Evolutionary conservation across 352 stramenopile genomes (phyloP).

Genomic region (Globisporangium echinulatum): DNA sequence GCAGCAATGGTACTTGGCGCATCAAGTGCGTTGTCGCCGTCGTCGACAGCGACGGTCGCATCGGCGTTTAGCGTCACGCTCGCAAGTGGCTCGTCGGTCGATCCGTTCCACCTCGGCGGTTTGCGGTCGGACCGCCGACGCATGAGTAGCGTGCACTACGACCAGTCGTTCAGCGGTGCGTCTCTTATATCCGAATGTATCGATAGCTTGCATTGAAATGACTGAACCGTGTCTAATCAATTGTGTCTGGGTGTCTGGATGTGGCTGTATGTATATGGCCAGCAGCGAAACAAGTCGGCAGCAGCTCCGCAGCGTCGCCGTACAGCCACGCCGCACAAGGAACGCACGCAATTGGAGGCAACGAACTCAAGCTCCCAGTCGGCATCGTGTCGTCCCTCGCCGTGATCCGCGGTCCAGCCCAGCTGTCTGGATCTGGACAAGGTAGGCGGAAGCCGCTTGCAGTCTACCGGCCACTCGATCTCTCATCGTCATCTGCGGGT

Average conservation of each 20-base stretch:
- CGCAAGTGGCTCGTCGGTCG: constrained; percentile 14
- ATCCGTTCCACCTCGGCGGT: constrained; percentile 30
- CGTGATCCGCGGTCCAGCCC: constrained; percentile 27
- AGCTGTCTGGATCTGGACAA: constrained; percentile 17
- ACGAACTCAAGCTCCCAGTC: constrained; percentile 20
- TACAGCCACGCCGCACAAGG: background rate
- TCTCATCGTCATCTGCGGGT: background rate
- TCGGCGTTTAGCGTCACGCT: constrained; percentile 29
- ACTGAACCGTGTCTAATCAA: background rate
- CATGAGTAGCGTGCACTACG: constrained; percentile 51
- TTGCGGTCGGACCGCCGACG: constrained; percentile 38
- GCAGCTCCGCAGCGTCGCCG: background rate
- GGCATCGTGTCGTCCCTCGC: constrained; percentile 42
- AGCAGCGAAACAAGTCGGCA: background rate
- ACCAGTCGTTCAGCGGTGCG: constrained; percentile 32
- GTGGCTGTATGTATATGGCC: too few relatives aligned
- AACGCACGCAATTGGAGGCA: background rate
- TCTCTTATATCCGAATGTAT: background rate
- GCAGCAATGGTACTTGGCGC: constrained; percentile 9
- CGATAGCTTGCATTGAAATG: background rate
- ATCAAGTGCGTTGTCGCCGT: constrained; percentile 7
- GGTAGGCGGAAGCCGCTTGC: constrained; percentile 18
- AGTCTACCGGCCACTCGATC: background rate
- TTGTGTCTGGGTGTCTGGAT: background rate
- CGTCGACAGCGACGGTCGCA: constrained; percentile 39